phyloP scores from a whole-genome alignment of 2,329 filamentous ascomycete genomes.

The Xylariaceae sp. region DNA sequence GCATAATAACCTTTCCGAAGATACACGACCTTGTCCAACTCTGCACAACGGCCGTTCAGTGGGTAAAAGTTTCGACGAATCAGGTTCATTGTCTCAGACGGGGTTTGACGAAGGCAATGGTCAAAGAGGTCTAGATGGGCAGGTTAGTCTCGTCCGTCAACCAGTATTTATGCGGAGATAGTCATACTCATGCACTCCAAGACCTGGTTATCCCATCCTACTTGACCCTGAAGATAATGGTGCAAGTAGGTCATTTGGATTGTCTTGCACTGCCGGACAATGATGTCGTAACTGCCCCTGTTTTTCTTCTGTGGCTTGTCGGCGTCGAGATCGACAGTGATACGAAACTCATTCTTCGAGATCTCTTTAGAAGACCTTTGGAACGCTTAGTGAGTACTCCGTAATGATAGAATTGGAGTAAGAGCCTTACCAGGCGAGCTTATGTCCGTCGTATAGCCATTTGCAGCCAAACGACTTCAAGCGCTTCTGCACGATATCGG shows the following conservation, averaged over 20 bases:
- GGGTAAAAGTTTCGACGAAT: slow-evolving; percentile 84
- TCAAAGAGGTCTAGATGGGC: slow-evolving; percentile 69
- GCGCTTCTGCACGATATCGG: slow-evolving; percentile 50
- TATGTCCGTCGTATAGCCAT: slow-evolving; percentile 78
- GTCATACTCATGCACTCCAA: slow-evolving; percentile 69
- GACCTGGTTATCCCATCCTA: slow-evolving; percentile 59
- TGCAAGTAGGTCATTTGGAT: slow-evolving; percentile 64
- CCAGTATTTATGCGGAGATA: not conserved
- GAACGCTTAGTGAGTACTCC: slow-evolving; percentile 13
- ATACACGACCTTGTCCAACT: slow-evolving; percentile 62
- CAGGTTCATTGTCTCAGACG: slow-evolving; percentile 58
- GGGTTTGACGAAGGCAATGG: slow-evolving; percentile 77
- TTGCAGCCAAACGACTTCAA: slow-evolving; percentile 44
- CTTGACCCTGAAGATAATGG: slow-evolving; percentile 58
- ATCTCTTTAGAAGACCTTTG: slow-evolving; percentile 37
- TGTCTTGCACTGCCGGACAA: slow-evolving; percentile 58
- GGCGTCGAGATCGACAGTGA: slow-evolving; percentile 66
- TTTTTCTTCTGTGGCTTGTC: slow-evolving; percentile 20
- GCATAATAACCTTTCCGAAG: slow-evolving; percentile 88
- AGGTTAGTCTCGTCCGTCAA: not conserved
- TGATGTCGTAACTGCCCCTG: slow-evolving; percentile 50
- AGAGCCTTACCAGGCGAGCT: slow-evolving; percentile 71
- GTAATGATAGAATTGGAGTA: not conserved
- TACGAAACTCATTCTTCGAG: slow-evolving; percentile 45
- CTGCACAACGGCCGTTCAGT: slow-evolving; percentile 40